Conservation (phyloP, 768 basidiomycete species). For the Pleurotus salmoneostramineus region DNA sequence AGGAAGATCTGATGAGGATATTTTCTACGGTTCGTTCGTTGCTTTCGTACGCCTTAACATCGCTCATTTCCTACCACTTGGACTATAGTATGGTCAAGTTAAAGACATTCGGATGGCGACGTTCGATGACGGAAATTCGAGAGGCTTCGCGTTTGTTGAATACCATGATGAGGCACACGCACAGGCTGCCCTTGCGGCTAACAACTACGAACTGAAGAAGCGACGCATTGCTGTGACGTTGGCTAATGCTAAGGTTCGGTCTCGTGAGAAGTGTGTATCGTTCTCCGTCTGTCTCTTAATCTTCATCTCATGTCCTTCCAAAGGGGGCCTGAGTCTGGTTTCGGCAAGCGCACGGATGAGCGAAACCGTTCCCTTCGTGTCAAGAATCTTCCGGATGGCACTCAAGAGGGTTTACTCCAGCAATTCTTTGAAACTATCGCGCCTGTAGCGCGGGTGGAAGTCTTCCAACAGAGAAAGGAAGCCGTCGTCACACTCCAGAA, state of each 20-base stretch:
- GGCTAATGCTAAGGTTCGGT: conserved; percentile 66
- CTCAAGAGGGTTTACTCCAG: conserved; percentile 90
- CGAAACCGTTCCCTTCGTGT: conserved; percentile 74
- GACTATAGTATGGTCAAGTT: conserved; percentile 68
- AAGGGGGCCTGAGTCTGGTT: conserved; percentile 47
- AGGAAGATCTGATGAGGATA: conserved; percentile 72
- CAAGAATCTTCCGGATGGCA: conserved; percentile 64
- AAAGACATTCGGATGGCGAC: conserved; percentile 78
- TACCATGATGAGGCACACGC: conserved; percentile 83
- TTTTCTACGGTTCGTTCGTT: conserved; percentile 63
- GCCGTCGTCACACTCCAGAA: conserved; percentile 65
- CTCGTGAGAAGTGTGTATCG: conserved; percentile 43
- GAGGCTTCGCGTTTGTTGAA: conserved; percentile 92
- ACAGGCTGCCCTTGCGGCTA: conserved; percentile 65
- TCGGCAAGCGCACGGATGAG: conserved; percentile 50
- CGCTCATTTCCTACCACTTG: conserved; percentile 6
- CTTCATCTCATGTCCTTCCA: conserved; percentile 23
- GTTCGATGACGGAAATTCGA: conserved; percentile 66
- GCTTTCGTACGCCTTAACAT: neutral
- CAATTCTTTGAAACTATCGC: conserved; percentile 82
- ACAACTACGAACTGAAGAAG: conserved; percentile 86
- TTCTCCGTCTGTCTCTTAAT: neutral
- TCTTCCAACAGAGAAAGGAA: conserved; percentile 59
- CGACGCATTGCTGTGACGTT: conserved; percentile 88
- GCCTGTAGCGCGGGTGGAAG: conserved; percentile 66